phyloP scores from a whole-genome alignment of 2,329 filamentous ascomycete genomes.

The Sporothrix humicola region DNA sequence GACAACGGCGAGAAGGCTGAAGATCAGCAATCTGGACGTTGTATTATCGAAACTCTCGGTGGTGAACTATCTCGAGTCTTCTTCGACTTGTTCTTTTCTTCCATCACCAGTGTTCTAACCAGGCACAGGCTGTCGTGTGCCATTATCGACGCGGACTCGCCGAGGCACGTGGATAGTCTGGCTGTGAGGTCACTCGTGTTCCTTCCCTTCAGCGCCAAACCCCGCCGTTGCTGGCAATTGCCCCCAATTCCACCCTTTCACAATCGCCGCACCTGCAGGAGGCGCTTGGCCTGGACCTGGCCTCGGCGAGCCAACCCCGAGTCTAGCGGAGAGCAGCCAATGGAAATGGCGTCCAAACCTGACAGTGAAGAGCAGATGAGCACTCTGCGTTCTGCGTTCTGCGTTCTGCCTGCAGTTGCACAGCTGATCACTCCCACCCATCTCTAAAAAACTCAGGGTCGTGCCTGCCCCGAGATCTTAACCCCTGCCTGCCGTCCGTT shows the following conservation, averaged over 20 bases:
- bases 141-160: background rate
- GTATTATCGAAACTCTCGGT: background rate
- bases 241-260: background rate
- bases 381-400: too few relatives aligned
- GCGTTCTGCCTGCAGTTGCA: background rate
- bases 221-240: background rate
- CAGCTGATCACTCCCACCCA: conserved; percentile 4
- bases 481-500: conserved; percentile 15
- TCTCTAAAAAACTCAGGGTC: background rate
- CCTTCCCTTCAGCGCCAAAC: too few relatives aligned
- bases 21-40: background rate
- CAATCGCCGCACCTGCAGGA: background rate
- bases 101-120: too few relatives aligned
- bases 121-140: conserved; percentile 4
- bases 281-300: background rate
- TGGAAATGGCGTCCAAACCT: background rate
- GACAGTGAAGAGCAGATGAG: too few relatives aligned
- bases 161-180: conserved; percentile 7
- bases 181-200: too few relatives aligned
- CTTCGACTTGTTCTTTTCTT: background rate
- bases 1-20: background rate
- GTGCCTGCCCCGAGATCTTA: conserved; percentile 20
- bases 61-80: too few relatives aligned
- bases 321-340: conserved; percentile 13
- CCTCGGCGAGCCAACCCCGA: background rate